Evolutionary conservation across 768 basidiomycete species (phyloP), one percentile per base, ranked within the genome.

Genomic region (Boletus edulis): DNA sequence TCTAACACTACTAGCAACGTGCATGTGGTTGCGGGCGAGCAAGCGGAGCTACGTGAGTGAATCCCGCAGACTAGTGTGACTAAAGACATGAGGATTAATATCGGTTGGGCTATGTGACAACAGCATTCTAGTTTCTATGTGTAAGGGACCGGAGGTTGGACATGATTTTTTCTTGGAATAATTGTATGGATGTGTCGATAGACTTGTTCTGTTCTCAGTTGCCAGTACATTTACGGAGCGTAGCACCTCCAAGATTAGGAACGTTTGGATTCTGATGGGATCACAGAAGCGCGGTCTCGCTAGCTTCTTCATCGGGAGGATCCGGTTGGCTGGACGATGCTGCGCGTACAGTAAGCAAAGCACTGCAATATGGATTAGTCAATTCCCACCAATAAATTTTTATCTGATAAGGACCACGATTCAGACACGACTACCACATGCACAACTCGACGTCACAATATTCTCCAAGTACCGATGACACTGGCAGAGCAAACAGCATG

Each of bases 1-100:
- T 12, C 51, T 84, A 56, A 82, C 86, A 8, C 67, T 87, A 41
- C 50, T 78, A 5, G 75, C 77, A 32, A 86, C 87, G 13, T 78
- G 82, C 43, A 65, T 78, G 60, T 82, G 81, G 81, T 67, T 81
- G 62, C 72, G 73, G 18, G 62, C 67, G 41, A 70, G 73, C 38
- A 65, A 72, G 59, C 68, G 72, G 55, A 70, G 67, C 58, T 76
- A 68, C 56, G 72, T 78, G 58, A 70, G 73, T 59, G 78, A 73
- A 66, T 78, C 77, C 39, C 65, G 70, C 64, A 74, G 76, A 58
- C 64, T 76, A 50, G 75, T 74, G 17, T 80, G 54, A 74, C 42
- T n/a, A n/a, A 42, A 61, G 45, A 50, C 52, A 22, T 17, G n/a
- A 49, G 51, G 56, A 56, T 71, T 67, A 41, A 68, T 55, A 20